phyloP scores from a whole-genome alignment of 179 eudicot genomes.

The Corrigiola litoralis region DNA sequence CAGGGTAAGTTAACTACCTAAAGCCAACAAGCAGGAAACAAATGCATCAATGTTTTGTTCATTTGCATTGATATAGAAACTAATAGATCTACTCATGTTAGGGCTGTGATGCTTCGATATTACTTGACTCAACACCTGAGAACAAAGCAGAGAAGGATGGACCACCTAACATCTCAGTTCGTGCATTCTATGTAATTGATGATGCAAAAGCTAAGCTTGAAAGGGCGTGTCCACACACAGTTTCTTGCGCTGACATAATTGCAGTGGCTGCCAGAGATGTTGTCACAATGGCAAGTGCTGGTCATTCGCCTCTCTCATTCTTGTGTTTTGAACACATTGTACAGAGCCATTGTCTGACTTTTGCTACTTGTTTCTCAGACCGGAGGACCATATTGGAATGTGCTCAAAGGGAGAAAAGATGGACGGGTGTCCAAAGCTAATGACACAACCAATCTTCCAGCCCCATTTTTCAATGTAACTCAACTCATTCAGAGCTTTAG shows the following conservation, averaged over 20 bases:
- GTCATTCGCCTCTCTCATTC: neutral
- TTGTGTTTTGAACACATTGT: neutral
- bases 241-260: constrained; percentile 51
- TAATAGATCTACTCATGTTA: constrained; percentile 10
- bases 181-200: constrained; percentile 60
- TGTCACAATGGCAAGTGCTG: constrained; percentile 45
- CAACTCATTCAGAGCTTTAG: constrained; percentile 56
- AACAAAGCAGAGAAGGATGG: constrained; percentile 78
- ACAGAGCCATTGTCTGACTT: neutral
- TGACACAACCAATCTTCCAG: constrained; percentile 50
- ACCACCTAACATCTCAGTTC: constrained; percentile 63
- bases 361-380: constrained; percentile 22
- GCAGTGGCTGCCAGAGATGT: constrained; percentile 58
- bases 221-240: constrained; percentile 47
- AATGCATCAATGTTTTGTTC: neutral
- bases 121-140: constrained; percentile 52
- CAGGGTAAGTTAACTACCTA: constrained; percentile 34
- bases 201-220: constrained; percentile 65
- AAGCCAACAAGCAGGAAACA: neutral
- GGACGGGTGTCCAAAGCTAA: constrained; percentile 58
- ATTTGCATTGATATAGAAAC: neutral
- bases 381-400: constrained; percentile 65
- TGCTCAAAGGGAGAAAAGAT: constrained; percentile 66
- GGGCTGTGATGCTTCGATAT: constrained; percentile 75
- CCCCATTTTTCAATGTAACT: constrained; percentile 42